A percentile compares a stretch with the other conserved stretches of the same genome.
Evolutionary conservation across 148 eudicot genomes (phyloP).

Genomic region (Rhododendron williamsianum): DNA sequence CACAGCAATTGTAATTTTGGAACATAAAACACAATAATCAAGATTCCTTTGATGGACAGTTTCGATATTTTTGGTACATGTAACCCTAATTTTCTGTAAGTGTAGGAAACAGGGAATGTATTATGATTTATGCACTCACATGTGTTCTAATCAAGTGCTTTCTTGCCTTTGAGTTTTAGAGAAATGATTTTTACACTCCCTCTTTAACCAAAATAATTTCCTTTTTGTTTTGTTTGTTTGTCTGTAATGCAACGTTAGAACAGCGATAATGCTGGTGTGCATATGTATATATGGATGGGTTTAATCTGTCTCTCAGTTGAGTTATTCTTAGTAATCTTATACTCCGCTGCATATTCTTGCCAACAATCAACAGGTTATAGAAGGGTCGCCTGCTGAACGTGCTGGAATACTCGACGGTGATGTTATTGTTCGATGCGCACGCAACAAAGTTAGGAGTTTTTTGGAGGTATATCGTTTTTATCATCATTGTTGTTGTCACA

Average conservation of each 20-base stretch:
- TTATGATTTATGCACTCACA: neutral
- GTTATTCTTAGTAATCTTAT: neutral
- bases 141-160: no score
- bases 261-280: neutral
- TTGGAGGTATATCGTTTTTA: neutral
- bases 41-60: neutral
- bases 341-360: neutral
- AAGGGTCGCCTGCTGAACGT: neutral
- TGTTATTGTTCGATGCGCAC: neutral
- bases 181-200: neutral
- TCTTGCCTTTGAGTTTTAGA: neutral
- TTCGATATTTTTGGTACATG: neutral
- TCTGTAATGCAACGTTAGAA: no score
- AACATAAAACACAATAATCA: neutral
- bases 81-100: neutral
- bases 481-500: neutral
- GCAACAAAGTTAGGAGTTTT: neutral
- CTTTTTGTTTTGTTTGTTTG: neutral
- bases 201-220: neutral
- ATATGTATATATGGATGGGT: neutral
- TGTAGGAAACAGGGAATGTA: neutral
- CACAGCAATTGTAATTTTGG: neutral
- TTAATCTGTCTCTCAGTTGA: neutral
- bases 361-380: neutral
- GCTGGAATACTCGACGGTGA: neutral